A percentile compares a stretch with the other conserved stretches of the same genome.
These are phyloP conservation scores for Rhizopus microsporus DNA, from an alignment of 371 early-diverging fungal species.

Conservation along the genomic window DNA sequence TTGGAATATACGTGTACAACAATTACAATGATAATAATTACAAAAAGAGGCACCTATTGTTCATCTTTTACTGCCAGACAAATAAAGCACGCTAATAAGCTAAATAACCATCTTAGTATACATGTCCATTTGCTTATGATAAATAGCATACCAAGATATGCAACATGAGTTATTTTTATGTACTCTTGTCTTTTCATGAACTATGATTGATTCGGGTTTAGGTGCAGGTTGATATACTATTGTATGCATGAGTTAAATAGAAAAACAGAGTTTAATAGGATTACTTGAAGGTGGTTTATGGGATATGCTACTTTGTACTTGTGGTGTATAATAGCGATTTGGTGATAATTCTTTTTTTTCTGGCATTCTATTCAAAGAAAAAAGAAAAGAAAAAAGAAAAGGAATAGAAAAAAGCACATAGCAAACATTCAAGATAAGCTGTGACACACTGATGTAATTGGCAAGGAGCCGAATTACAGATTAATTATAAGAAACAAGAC, in stretches of 20 bases:
- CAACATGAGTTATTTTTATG: conserved; percentile 4
- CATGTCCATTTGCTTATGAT: neutral
- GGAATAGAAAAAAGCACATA: neutral
- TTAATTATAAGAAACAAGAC: too few species aligned
- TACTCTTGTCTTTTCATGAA: neutral
- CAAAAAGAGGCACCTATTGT: too few species aligned
- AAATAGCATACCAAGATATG: neutral
- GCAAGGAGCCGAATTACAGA: neutral
- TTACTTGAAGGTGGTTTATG: neutral
- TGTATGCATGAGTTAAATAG: neutral
- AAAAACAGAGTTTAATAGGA: too few species aligned
- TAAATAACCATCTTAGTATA: neutral
- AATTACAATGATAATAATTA: too few species aligned
- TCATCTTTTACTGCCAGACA: conserved; percentile 2
- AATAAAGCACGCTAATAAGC: conserved; percentile 1
- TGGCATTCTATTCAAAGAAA: neutral
- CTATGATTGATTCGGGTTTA: neutral
- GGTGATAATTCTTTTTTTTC: neutral
- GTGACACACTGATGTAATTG: neutral
- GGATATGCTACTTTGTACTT: neutral
- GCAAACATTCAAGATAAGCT: conserved; percentile 2
- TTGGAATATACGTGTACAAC: too few species aligned
- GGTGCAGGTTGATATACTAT: conserved; percentile 1
- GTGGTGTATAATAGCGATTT: conserved; percentile 5
- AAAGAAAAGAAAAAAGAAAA: neutral